Evolutionary conservation across 2,329 filamentous ascomycete species (phyloP).

Genomic region (Camptophora hylomeconis): DNA sequence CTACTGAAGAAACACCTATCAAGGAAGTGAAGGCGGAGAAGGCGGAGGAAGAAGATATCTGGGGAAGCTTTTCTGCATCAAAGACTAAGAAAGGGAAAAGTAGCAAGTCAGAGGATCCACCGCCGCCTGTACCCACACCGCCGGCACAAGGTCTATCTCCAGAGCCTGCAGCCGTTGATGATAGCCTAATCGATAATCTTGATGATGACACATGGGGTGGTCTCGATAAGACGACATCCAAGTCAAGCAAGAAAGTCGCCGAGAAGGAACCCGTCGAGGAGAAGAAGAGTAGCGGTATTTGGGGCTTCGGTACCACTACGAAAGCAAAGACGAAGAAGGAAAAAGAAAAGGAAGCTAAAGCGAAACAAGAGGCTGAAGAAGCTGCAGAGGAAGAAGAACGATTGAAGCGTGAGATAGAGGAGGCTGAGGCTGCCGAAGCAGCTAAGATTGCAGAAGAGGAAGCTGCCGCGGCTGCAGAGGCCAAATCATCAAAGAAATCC

Average conservation of each 20-base stretch:
- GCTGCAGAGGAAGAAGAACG: conserved; percentile 19
- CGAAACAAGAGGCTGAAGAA: conserved; percentile 26
- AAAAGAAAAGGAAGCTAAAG: conserved; percentile 35
- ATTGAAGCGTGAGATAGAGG: conserved; percentile 18
- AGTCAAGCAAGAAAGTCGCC: conserved; percentile 29
- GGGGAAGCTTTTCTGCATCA: conserved; percentile 18
- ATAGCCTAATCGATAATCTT: conserved; percentile 16
- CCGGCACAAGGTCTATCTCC: conserved; percentile 31
- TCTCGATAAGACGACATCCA: conserved; percentile 22
- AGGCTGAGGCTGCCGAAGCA: conserved; percentile 23
- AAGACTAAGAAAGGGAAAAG: conserved; percentile 33
- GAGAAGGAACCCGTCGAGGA: conserved; percentile 19
- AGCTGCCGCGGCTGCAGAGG: conserved; percentile 20
- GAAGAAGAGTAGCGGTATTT: conserved; percentile 26
- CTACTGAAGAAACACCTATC: conserved; percentile 8
- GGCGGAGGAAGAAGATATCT: conserved; percentile 19
- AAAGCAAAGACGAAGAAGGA: conserved; percentile 28
- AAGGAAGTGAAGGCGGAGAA: conserved; percentile 8
- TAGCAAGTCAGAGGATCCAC: conserved; percentile 30
- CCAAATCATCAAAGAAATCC: conserved; percentile 26
- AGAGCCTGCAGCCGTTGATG: conserved; percentile 25
- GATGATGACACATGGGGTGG: conserved; percentile 27
- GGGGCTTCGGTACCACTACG: conserved; percentile 29
- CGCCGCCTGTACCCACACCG: conserved; percentile 35
- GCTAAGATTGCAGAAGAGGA: conserved; percentile 13